Conservation (phyloP, 2,329 filamentous ascomycete species). For the Nemania serpens region DNA sequence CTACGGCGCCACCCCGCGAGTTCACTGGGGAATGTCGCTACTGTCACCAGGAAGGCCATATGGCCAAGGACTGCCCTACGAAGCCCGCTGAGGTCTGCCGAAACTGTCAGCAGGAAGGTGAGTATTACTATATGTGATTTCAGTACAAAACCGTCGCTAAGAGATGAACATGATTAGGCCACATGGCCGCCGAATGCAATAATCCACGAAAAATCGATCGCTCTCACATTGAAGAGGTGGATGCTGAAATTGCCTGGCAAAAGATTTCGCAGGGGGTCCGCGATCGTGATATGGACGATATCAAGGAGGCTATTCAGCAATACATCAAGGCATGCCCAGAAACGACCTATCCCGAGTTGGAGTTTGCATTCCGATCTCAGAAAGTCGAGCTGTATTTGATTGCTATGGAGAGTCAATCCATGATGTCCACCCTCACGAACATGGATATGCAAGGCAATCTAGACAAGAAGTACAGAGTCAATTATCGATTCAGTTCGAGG, state of each 20-base stretch:
- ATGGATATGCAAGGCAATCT: conserved; percentile 74
- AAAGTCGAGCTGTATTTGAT: conserved; percentile 64
- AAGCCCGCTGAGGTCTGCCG: conserved; percentile 61
- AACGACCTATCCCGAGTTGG: conserved; percentile 63
- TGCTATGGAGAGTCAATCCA: conserved; percentile 60
- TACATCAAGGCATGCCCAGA: conserved; percentile 66
- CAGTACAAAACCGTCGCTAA: background rate
- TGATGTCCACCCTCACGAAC: conserved; percentile 64
- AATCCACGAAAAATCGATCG: conserved; percentile 64
- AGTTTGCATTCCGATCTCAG: conserved; percentile 61
- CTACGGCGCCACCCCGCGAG: conserved; percentile 38
- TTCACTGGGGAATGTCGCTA: conserved; percentile 54
- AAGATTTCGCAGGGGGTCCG: conserved; percentile 57
- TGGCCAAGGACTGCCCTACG: conserved; percentile 66
- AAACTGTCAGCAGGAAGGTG: conserved; percentile 66
- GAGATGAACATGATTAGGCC: conserved; percentile 49
- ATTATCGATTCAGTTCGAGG: conserved; percentile 63
- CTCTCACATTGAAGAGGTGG: conserved; percentile 52
- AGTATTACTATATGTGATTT: conserved; percentile 23
- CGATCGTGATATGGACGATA: conserved; percentile 64
- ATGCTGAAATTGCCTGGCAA: conserved; percentile 62
- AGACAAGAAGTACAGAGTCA: conserved; percentile 66
- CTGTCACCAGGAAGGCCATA: conserved; percentile 58
- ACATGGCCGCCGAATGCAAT: conserved; percentile 60
- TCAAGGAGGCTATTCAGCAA: conserved; percentile 62